Evolutionary conservation across 768 basidiomycete genomes (phyloP).

Genomic region (Leccinum truebloodii): DNA sequence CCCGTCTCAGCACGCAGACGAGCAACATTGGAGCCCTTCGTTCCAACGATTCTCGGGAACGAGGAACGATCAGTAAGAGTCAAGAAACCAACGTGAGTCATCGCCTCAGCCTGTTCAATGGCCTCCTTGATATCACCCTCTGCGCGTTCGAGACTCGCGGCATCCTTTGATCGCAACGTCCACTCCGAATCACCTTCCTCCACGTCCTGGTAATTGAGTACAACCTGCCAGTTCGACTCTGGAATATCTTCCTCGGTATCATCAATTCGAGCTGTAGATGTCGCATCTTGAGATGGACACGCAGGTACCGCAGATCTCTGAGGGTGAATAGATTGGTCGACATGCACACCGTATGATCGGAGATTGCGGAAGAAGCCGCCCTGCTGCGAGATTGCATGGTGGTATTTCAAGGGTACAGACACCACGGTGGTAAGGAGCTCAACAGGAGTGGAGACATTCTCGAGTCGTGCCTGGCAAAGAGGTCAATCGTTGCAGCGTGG

Average conservation of each 20-base stretch:
- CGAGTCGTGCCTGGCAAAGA: constrained; percentile 51
- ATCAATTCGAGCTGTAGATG: constrained; percentile 81
- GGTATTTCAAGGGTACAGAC: constrained; percentile 81
- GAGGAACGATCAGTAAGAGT: constrained; percentile 77
- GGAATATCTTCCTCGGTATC: constrained; percentile 49
- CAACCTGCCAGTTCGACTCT: constrained; percentile 73
- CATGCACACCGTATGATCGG: constrained; percentile 77
- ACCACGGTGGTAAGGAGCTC: constrained; percentile 59
- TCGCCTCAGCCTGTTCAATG: constrained; percentile 67
- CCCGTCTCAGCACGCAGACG: constrained; percentile 87
- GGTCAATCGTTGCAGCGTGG: constrained; percentile 3
- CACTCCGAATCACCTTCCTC: constrained; percentile 86
- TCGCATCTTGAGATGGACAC: constrained; percentile 46
- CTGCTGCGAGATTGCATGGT: constrained; percentile 84
- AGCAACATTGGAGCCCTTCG: constrained; percentile 87
- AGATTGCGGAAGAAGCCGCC: constrained; percentile 86
- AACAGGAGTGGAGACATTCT: constrained; percentile 42
- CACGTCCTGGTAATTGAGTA: constrained; percentile 72
- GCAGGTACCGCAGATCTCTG: constrained; percentile 59
- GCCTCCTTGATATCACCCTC: constrained; percentile 65
- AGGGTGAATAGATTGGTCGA: constrained; percentile 73
- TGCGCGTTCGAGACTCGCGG: constrained; percentile 75
- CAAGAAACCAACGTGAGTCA: constrained; percentile 83
- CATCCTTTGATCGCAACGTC: constrained; percentile 81
- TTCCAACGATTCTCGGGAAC: constrained; percentile 93